Conservation (phyloP, 2,329 filamentous ascomycete genomes). For the Zalaria sp. region DNA sequence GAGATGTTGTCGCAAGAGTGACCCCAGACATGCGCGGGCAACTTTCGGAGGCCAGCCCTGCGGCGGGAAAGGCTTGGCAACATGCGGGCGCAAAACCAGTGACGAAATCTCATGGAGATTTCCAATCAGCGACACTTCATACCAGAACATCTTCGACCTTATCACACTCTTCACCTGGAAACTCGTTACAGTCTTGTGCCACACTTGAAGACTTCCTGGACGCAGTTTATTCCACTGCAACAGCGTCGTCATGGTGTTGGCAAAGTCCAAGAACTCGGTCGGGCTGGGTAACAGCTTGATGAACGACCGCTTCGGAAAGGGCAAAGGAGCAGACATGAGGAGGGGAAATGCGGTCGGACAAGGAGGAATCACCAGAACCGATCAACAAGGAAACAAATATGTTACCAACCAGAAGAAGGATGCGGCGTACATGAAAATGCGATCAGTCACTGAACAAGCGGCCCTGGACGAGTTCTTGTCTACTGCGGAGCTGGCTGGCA, state of each 20-base stretch:
- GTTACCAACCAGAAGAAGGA: constrained; percentile 83
- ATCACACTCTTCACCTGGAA: too few relatives aligned
- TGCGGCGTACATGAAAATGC: constrained; percentile 98
- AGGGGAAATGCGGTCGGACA: constrained; percentile 51
- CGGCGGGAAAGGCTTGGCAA: too few relatives aligned
- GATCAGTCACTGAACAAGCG: constrained; percentile 92
- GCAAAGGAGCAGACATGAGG: constrained; percentile 72
- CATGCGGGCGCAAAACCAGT: too few relatives aligned
- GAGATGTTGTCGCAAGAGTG: too few relatives aligned
- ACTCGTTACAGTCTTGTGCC: too few relatives aligned
- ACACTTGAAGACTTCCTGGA: too few relatives aligned
- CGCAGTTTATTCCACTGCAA: background rate
- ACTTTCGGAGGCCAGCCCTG: too few relatives aligned
- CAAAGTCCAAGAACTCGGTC: constrained; percentile 91
- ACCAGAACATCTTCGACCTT: too few relatives aligned
- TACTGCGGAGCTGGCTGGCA: constrained; percentile 92
- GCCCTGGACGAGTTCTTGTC: constrained; percentile 93
- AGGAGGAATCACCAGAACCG: constrained; percentile 34
- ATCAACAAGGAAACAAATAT: constrained; percentile 42
- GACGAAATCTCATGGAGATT: too few relatives aligned
- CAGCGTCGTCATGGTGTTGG: constrained; percentile 45
- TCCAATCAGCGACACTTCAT: too few relatives aligned
- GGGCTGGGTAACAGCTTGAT: constrained; percentile 95
- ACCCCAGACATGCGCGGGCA: too few relatives aligned
- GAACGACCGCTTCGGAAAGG: constrained; percentile 96